These are phyloP conservation scores for Penicillium glabrum DNA, from an alignment of 2,329 filamentous ascomycete genomes.

Conservation along the genomic window DNA sequence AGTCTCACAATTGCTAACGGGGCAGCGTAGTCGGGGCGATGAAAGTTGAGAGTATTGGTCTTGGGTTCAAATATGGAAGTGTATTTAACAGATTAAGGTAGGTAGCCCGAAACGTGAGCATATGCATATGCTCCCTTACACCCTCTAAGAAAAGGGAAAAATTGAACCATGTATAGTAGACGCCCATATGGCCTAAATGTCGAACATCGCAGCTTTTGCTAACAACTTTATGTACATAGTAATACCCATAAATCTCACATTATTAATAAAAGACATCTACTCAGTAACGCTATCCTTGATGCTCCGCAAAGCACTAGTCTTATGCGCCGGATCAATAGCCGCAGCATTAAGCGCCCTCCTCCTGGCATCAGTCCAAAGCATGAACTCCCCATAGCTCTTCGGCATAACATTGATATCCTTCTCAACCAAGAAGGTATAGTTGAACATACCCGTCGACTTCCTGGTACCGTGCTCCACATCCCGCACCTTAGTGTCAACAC, in stretches of 20 bases:
- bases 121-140: too few species aligned
- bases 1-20: too few species aligned
- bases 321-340: conserved; percentile 39
- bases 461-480: conserved; percentile 69
- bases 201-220: neutral
- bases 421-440: conserved; percentile 70
- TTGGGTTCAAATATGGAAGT: too few species aligned
- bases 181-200: too few species aligned
- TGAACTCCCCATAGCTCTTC: conserved; percentile 62
- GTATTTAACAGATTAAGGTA: too few species aligned
- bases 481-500: conserved; percentile 70
- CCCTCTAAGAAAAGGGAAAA: too few species aligned
- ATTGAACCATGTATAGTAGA: too few species aligned
- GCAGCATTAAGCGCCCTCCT: conserved; percentile 56
- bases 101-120: too few species aligned
- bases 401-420: conserved; percentile 67
- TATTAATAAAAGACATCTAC: conserved; percentile 17
- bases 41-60: too few species aligned
- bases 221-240: neutral
- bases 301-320: conserved; percentile 33
- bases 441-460: conserved; percentile 71
- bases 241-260: neutral
- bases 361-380: conserved; percentile 64
- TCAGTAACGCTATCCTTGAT: conserved; percentile 42
- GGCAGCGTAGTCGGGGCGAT: too few species aligned